Percentiles rank a stretch among this genome's conserved stretches.
phyloP scores from a whole-genome alignment of 1,284 basidiomycete genomes.

The Blastosporella zonata region DNA sequence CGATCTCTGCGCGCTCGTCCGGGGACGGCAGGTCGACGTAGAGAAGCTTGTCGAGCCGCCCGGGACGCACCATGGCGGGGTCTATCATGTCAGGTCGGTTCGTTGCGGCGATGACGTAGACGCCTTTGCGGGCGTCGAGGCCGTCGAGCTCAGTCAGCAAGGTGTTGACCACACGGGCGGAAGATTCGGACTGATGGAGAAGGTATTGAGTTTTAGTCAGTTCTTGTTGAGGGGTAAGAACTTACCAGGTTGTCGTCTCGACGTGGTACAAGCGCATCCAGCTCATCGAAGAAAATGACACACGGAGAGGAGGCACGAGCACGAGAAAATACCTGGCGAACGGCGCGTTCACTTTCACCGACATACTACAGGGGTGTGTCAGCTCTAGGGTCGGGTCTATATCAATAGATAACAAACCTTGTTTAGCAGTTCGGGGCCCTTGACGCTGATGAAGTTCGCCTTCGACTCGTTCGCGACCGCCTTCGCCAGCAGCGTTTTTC shows the following conservation, averaged over 20 bases:
- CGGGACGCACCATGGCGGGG: slow-evolving; percentile 97
- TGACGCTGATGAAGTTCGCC: slow-evolving; percentile 97
- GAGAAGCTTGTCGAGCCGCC: slow-evolving; percentile 92
- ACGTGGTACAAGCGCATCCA: slow-evolving; percentile 93
- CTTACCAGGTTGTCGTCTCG: slow-evolving; percentile 87
- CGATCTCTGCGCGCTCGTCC: slow-evolving; percentile 83
- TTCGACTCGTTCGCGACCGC: slow-evolving; percentile 94
- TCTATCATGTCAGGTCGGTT: slow-evolving; percentile 99
- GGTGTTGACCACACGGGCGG: slow-evolving; percentile 96
- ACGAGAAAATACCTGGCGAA: slow-evolving; percentile 89
- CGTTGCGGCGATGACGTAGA: slow-evolving; percentile 96
- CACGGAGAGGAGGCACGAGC: slow-evolving; percentile 88
- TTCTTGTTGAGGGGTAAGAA: background rate
- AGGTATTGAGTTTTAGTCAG: slow-evolving; percentile 1
- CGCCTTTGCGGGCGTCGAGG: slow-evolving; percentile 84
- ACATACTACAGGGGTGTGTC: slow-evolving; percentile 70
- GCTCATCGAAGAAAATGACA: slow-evolving; percentile 94
- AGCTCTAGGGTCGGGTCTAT: background rate
- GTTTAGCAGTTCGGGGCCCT: slow-evolving; percentile 95
- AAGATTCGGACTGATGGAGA: slow-evolving; percentile 79
- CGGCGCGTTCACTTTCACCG: slow-evolving; percentile 94
- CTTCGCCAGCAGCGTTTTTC: slow-evolving; percentile 94
- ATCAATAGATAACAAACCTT: slow-evolving; percentile 55
- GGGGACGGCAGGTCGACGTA: slow-evolving; percentile 90
- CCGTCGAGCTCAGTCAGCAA: slow-evolving; percentile 96